Evolutionary conservation across 331 rosid species (phyloP), one percentile per base, ranked within the genome.

Genomic region (Acacia pycnantha): DNA sequence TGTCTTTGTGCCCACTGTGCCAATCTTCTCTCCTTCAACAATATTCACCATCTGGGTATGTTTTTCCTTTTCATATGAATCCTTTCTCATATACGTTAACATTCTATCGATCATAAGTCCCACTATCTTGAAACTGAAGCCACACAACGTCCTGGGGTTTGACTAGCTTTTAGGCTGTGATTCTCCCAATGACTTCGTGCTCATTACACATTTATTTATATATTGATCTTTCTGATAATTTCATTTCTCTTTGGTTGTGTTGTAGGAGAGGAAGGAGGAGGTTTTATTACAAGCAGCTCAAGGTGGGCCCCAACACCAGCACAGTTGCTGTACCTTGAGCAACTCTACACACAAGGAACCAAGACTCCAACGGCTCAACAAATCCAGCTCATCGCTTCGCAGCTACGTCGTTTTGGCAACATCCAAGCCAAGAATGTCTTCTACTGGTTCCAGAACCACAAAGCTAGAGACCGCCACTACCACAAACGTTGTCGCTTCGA

Each of bases 371-470:
- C 83, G 18, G 86, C 89, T 3, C 78, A 74, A 21, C 86, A 88
- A 74, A 88, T 88, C 86, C 89, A 79, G 14, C 81, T 81, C 22
- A 77, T 88, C 27, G 62, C 91, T 26, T 18, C 76, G 1, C 84
- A 77, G 70, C 87, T 88, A 41, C 81, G 86, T 22, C 70, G 66
- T 54, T 88, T 81, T 69, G 91, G 89, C 8, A 86, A 76, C 56
- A 78, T 88, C 37, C 83, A 85, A 84, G 87, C 79, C 26, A 85
- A 88, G 77, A 88, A 88, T 54, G 91, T 88, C 24, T 85, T 88
- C 83, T 88, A 85, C 82, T 85, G 91, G 91, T 85, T 88, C 84
- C 91, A 88, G 81, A 88, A 83, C 73, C 89, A 83, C 86, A 86
- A 84, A 71, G 91, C 91, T 2, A 83, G 91, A 77, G 89, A 88